phyloP scores from a whole-genome alignment of 495 filamentous ascomycete species.

The Penicillium antarcticum region DNA sequence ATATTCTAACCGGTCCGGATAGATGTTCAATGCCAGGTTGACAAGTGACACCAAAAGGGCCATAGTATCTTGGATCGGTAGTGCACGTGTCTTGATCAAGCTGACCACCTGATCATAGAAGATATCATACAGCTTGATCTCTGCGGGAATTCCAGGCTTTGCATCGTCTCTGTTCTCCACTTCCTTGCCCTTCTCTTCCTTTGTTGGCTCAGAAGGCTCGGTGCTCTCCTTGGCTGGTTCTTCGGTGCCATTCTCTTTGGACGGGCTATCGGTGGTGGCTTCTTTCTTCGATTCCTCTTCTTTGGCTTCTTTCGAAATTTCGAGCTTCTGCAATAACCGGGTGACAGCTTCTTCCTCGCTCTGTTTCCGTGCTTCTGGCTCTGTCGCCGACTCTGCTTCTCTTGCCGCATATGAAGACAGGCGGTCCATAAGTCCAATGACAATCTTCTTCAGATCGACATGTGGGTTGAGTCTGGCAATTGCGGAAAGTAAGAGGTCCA shows the following conservation, averaged over 20 bases:
- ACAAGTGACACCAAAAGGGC: slow-evolving; percentile 86
- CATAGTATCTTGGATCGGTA: slow-evolving; percentile 93
- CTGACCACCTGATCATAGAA: slow-evolving; percentile 96
- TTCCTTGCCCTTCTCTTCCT: slow-evolving; percentile 20
- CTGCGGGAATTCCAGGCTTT: slow-evolving; percentile 69
- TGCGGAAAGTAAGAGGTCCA: slow-evolving; percentile 89
- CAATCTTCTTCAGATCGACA: slow-evolving; percentile 96
- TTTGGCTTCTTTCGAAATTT: slow-evolving; percentile 60
- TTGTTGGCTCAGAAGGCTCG: slow-evolving; percentile 7
- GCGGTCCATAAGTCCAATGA: slow-evolving; percentile 96
- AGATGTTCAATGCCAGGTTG: slow-evolving; percentile 92
- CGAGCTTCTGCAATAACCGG: slow-evolving; percentile 71
- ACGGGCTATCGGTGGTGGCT: slow-evolving; percentile 25
- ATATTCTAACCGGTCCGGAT: slow-evolving; percentile 88
- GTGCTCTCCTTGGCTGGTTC: slow-evolving; percentile 27
- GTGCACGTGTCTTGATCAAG: slow-evolving; percentile 81
- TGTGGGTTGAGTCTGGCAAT: slow-evolving; percentile 89
- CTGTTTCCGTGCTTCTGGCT: slow-evolving; percentile 69
- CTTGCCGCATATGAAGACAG: slow-evolving; percentile 88
- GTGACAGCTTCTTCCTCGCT: slow-evolving; percentile 80
- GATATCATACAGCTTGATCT: slow-evolving; percentile 91
- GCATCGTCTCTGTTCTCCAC: slow-evolving; percentile 18
- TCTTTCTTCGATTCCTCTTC: slow-evolving; percentile 32
- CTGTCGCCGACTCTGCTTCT: slow-evolving; percentile 74
- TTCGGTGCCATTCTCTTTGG: slow-evolving; percentile 38